Evolutionary conservation across 257 asterid species (phyloP), one percentile per base, ranked within the genome.

Genomic region (Ilex asprella): DNA sequence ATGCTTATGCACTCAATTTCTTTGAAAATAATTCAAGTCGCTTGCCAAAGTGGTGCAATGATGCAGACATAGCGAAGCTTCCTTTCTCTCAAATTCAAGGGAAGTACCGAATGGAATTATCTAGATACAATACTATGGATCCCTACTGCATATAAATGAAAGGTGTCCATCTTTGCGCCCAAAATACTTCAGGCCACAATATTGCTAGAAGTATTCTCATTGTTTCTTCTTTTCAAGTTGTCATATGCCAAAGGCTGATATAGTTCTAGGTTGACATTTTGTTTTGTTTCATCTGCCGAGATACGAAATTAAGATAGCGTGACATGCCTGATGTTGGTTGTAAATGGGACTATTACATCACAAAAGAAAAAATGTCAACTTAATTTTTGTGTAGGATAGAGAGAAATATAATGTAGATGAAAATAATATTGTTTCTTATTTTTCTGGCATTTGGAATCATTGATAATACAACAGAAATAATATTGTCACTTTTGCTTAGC

Each of bases 31-130:
- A 91, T 68, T 73, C 85, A 39, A 84, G 87, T 71, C 92, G 78
- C 30, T 76, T 91, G 86, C 98, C 98, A 2, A 70, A 72, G 70
- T 91, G 98, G 98, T 91, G 98, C 87, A 88, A 86, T 55, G 94
- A 83, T 2, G 94, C 72, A 60, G 96, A 88, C 82, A 81, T 75
- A 0, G 87, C 85, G 62, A 75, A 87, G 73, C 91, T 84, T 29
- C 95, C 97, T 31, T 91, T 71, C 75, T 91, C 96, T 78, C 98
- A 91, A 73, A 87, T 91, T 60, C 71, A 56, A 29, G 96, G 96
- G 59, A 78, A 79, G 73, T 91, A 91, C 67, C 61, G 86, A 49
- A 88, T 91, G 95, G 94, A 91, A 62, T 69, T 91, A 41, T 96
- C 98, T 2, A 90, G 76, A 16, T 91, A 79, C 80, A 91, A 87